phyloP scores from a whole-genome alignment of 768 basidiomycete genomes.

The Crucibulum laeve region DNA sequence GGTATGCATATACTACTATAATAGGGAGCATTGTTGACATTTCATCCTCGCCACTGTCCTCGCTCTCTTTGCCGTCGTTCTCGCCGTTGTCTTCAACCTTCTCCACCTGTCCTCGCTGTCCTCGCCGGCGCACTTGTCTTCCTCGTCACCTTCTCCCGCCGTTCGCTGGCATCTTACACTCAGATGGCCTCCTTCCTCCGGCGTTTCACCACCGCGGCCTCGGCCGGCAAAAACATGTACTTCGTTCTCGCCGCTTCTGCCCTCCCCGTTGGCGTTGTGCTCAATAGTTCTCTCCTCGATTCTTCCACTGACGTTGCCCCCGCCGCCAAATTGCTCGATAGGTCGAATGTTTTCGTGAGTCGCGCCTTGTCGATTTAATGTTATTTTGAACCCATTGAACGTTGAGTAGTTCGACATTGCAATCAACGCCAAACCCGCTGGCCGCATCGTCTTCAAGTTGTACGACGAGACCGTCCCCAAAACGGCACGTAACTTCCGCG shows the following conservation, averaged over 20 bases:
- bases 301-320: too few relatives aligned
- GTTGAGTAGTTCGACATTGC: slow-evolving; percentile 53
- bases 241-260: slow-evolving; percentile 24
- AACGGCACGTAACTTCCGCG: slow-evolving; percentile 79
- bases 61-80: too few relatives aligned
- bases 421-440: slow-evolving; percentile 55
- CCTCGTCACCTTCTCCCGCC: too few relatives aligned
- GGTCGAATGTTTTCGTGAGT: slow-evolving; percentile 36
- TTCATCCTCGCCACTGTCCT: too few relatives aligned
- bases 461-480: slow-evolving; percentile 81
- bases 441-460: slow-evolving; percentile 78
- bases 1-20: too few relatives aligned
- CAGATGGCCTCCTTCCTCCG: slow-evolving; percentile 49
- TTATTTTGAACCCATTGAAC: background rate
- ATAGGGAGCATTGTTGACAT: too few relatives aligned
- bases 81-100: too few relatives aligned
- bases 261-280: slow-evolving; percentile 22
- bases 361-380: background rate
- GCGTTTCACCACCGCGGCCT: slow-evolving; percentile 45
- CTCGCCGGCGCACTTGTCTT: too few relatives aligned
- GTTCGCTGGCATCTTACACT: too few relatives aligned
- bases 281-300: slow-evolving; percentile 17
- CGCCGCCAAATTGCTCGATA: slow-evolving; percentile 16
- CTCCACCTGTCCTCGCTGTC: too few relatives aligned
- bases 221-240: slow-evolving; percentile 31